A percentile compares a stretch with the other conserved stretches of the same genome.
Conservation (phyloP, 2,329 filamentous ascomycete genomes). For the Nigrospora oryzae region DNA sequence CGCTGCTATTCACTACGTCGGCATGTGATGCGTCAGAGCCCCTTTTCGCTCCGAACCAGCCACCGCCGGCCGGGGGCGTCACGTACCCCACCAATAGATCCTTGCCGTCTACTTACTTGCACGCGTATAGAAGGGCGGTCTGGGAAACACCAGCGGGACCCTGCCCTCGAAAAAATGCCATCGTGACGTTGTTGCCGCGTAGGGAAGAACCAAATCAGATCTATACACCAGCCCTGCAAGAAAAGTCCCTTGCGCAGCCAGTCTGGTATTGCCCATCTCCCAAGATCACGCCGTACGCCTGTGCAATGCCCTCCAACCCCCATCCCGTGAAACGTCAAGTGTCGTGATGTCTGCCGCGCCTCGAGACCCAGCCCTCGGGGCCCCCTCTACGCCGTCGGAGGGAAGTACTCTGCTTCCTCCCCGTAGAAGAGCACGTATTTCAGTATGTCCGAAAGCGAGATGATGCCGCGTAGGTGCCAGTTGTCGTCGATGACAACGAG, state of each 20-base stretch:
- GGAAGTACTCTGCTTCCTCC: constrained; percentile 46
- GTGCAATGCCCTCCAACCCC: constrained; percentile 16
- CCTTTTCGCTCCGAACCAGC: too few species aligned
- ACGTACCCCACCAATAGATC: too few species aligned
- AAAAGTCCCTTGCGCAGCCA: constrained; percentile 2
- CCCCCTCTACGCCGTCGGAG: constrained; percentile 5
- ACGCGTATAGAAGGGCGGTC: too few species aligned
- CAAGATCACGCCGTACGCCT: constrained; percentile 21
- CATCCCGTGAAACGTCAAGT: background rate
- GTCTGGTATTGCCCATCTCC: constrained; percentile 12
- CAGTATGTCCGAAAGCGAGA: constrained; percentile 92
- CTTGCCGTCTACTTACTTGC: too few species aligned
- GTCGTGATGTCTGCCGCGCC: background rate
- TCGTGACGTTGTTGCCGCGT: too few species aligned
- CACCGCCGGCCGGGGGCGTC: too few species aligned
- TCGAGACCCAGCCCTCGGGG: background rate
- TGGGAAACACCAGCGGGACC: too few species aligned
- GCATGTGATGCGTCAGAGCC: too few species aligned
- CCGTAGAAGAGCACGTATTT: constrained; percentile 86
- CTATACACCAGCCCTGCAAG: too few species aligned
- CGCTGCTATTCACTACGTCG: too few species aligned
- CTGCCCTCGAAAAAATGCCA: too few species aligned
- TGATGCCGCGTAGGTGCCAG: constrained; percentile 75
- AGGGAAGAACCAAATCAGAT: too few species aligned
- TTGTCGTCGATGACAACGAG: constrained; percentile 90